Evolutionary conservation across 2,329 filamentous ascomycete genomes (phyloP).

Genomic region (Fusarium clavum): DNA sequence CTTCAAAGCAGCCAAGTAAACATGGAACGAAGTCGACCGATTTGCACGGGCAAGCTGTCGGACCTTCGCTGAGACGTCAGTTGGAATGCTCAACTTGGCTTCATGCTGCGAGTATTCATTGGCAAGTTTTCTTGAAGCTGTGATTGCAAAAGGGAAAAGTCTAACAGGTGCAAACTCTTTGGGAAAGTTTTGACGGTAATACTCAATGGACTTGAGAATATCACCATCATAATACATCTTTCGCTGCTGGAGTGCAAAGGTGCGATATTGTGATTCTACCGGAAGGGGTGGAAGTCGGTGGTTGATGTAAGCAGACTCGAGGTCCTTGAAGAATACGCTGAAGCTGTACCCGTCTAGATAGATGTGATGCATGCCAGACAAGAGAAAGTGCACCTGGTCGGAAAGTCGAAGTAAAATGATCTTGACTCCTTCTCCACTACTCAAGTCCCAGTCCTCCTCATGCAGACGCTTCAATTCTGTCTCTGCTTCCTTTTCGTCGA

Average conservation of each 20-base stretch:
- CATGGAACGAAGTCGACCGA: background rate
- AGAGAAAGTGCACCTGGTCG: background rate
- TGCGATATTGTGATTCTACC: background rate
- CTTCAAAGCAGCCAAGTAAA: background rate
- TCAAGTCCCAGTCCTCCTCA: background rate
- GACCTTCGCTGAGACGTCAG: background rate
- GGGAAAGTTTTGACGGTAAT: background rate
- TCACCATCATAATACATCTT: background rate
- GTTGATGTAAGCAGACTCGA: background rate
- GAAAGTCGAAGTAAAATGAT: background rate
- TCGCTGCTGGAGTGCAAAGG: background rate
- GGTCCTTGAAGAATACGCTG: background rate
- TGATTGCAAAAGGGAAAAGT: background rate
- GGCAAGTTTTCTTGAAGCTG: background rate
- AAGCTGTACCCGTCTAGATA: constrained; percentile 9
- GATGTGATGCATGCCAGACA: constrained; percentile 14
- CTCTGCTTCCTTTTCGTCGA: background rate
- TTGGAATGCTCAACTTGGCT: background rate
- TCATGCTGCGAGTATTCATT: background rate
- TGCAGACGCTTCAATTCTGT: background rate
- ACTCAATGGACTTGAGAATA: background rate
- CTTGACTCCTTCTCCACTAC: background rate
- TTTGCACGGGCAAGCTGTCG: background rate
- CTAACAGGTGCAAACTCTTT: background rate
- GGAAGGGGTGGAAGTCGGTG: background rate